Percentiles rank a stretch among this genome's conserved stretches.
Evolutionary conservation across 176 grass and related monocot genomes (phyloP).

Genomic region (Triticum turgidum): DNA sequence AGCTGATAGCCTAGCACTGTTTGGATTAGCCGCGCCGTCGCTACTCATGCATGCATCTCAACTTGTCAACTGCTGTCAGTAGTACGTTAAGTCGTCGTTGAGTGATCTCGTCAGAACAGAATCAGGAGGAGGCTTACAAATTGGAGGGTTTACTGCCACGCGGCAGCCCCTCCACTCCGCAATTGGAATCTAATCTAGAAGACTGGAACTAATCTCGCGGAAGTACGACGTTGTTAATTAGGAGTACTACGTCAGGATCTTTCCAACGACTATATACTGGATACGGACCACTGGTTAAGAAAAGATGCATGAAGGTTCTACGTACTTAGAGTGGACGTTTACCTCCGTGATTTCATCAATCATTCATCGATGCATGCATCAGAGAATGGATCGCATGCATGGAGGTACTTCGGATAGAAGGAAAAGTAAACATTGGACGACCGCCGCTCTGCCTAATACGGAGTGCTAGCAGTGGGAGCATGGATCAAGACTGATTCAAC

Average conservation of each 20-base stretch:
- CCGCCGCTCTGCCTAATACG: not conserved
- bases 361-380: not conserved
- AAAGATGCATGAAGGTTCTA: not conserved
- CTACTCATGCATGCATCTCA: constrained; percentile 16
- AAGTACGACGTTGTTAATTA: not conserved
- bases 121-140: constrained; percentile 11
- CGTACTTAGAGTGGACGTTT: not conserved
- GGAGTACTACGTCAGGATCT: not conserved
- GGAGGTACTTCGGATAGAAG: not conserved
- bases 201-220: not conserved
- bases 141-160: constrained; percentile 11
- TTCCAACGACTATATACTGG: not conserved
- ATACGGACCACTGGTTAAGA: not conserved
- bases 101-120: constrained; percentile 16
- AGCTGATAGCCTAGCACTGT: not conserved
- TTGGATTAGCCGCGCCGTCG: not conserved
- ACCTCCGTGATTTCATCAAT: not conserved
- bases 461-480: not conserved
- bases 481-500: not conserved
- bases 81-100: constrained; percentile 10
- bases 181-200: constrained; percentile 9
- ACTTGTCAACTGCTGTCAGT: constrained; percentile 14
- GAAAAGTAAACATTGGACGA: not conserved
- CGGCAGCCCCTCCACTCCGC: not conserved
- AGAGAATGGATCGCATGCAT: not conserved